phyloP scores from a whole-genome alignment of 805 yeast genomes.

The Yamadazyma kitorensis region DNA sequence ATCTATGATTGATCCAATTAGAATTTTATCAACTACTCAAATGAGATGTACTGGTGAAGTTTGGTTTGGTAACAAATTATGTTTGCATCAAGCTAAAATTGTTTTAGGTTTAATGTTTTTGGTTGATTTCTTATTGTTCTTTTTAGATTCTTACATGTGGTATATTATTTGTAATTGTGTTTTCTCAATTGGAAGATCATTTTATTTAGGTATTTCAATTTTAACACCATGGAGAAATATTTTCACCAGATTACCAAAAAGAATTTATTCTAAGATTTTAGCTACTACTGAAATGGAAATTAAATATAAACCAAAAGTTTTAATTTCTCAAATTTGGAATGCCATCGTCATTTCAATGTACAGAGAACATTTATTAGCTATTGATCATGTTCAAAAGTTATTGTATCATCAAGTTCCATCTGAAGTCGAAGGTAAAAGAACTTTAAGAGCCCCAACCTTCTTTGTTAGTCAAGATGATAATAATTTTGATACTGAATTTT shows the following conservation, averaged over 20 bases:
- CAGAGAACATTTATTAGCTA: constrained; percentile 97
- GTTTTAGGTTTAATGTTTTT: constrained; percentile 89
- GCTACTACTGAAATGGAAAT: constrained; percentile 99
- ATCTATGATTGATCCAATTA: constrained; percentile 91
- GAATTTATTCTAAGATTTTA: constrained; percentile 95
- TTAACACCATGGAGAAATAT: constrained; percentile 99
- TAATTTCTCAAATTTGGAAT: constrained; percentile 98
- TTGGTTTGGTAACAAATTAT: constrained; percentile 76
- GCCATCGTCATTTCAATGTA: constrained; percentile 99
- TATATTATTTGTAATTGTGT: constrained; percentile 92
- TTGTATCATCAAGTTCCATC: constrained; percentile 98
- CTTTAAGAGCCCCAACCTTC: constrained; percentile 98
- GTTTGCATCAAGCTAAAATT: constrained; percentile 84
- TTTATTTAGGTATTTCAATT: constrained; percentile 97
- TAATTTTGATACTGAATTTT: constrained; percentile 92
- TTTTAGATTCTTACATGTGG: constrained; percentile 99
- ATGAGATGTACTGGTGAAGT: constrained; percentile 96
- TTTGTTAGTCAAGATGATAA: constrained; percentile 96
- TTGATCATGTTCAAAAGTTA: constrained; percentile 97
- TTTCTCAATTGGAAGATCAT: constrained; percentile 96
- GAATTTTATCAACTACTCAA: constrained; percentile 75
- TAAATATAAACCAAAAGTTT: constrained; percentile 96
- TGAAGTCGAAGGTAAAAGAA: constrained; percentile 97
- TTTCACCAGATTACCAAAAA: constrained; percentile 95
- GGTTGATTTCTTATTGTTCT: constrained; percentile 92